A percentile compares a stretch with the other conserved stretches of the same genome.
These are phyloP conservation scores for Colletotrichum sp. DNA, from an alignment of 2,329 filamentous ascomycete species.

Conservation along the genomic window DNA sequence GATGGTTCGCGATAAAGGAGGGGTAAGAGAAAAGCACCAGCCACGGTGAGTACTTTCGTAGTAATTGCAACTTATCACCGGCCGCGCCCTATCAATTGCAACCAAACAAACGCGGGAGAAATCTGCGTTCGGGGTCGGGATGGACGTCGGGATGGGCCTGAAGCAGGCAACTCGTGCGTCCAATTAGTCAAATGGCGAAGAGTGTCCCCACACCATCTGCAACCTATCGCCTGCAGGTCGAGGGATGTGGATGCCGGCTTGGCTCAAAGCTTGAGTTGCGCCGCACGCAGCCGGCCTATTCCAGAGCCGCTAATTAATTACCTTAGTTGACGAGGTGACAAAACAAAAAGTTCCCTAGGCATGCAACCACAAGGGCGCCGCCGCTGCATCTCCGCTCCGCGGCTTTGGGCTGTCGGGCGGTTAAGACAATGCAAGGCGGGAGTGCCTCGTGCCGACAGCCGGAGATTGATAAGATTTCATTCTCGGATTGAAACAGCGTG, in stretches of 20 bases:
- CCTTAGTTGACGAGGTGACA: background rate
- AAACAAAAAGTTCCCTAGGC: background rate
- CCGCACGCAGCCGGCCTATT: background rate
- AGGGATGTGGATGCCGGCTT: slow-evolving; percentile 13
- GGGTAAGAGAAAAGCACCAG: background rate
- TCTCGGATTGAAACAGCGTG: background rate
- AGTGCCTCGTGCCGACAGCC: background rate
- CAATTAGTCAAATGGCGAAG: slow-evolving; percentile 1
- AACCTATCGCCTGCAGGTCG: slow-evolving; percentile 13
- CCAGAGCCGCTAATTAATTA: background rate
- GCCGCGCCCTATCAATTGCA: background rate
- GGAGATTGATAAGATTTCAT: background rate
- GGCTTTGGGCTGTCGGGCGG: background rate
- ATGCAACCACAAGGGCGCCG: background rate
- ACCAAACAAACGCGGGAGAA: background rate
- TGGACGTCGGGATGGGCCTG: background rate
- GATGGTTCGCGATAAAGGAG: slow-evolving; percentile 17
- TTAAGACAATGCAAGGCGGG: background rate
- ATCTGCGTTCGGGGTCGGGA: background rate
- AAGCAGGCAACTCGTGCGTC: background rate
- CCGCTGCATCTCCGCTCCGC: background rate
- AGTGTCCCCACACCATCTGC: background rate
- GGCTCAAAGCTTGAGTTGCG: slow-evolving; percentile 13
- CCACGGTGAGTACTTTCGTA: background rate
- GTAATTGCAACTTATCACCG: background rate